Conservation (phyloP, 768 basidiomycete genomes). For the Russula brevipes region DNA sequence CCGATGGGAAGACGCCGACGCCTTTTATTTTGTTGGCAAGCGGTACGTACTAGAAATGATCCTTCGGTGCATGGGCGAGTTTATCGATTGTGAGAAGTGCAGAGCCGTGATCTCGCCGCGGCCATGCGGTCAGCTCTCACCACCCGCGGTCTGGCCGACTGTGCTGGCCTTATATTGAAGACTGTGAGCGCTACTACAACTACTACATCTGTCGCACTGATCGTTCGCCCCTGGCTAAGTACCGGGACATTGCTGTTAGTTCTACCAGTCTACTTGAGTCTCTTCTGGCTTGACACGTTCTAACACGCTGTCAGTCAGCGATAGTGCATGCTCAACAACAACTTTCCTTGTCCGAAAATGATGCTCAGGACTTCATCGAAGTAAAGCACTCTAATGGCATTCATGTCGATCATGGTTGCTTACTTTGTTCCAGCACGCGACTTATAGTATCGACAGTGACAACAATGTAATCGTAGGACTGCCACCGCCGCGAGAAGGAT, state of each 20-base stretch:
- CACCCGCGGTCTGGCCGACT: slow-evolving; percentile 15
- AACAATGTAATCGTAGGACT: slow-evolving; percentile 18
- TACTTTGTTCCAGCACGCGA: slow-evolving; percentile 11
- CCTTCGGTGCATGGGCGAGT: neutral
- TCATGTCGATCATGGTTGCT: neutral
- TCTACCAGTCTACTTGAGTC: neutral
- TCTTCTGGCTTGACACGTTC: neutral
- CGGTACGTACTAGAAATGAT: slow-evolving; percentile 30
- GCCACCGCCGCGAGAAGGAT: slow-evolving; percentile 8
- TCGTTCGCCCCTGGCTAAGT: too few relatives aligned
- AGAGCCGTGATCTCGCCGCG: slow-evolving; percentile 18
- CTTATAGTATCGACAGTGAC: slow-evolving; percentile 18
- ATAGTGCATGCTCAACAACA: slow-evolving; percentile 17
- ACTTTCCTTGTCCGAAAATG: slow-evolving; percentile 11
- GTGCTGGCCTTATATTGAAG: slow-evolving; percentile 18
- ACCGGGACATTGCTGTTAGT: neutral
- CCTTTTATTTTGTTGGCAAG: slow-evolving; percentile 50
- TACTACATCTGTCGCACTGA: neutral
- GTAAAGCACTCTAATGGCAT: neutral
- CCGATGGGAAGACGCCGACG: slow-evolving; percentile 40
- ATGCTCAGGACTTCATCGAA: slow-evolving; percentile 23
- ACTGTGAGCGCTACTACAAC: slow-evolving; percentile 8
- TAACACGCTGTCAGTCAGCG: slow-evolving; percentile 11
- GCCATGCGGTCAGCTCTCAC: slow-evolving; percentile 20
- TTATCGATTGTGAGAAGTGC: slow-evolving; percentile 10